Percentiles rank a stretch among this genome's conserved stretches.
These are phyloP conservation scores for Schizochytrium sp. DNA, from an alignment of 108 stramenopile species.

Conservation along the genomic window DNA sequence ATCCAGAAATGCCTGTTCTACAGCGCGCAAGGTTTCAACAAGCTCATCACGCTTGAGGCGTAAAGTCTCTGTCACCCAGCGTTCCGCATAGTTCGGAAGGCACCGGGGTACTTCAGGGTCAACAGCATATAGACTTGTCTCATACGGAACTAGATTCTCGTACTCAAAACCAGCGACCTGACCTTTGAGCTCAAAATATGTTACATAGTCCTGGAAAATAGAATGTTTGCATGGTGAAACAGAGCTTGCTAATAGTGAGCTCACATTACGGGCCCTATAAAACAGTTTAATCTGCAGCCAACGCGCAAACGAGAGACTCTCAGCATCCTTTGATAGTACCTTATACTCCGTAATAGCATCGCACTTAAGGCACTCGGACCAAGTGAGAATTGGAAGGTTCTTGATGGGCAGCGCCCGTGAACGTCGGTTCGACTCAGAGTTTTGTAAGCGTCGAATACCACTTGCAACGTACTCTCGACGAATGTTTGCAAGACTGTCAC, in stretches of 20 bases:
- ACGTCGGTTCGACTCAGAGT: slow-evolving; percentile 13
- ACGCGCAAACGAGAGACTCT: slow-evolving; percentile 25
- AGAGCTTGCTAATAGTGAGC: neutral
- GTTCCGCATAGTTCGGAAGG: neutral
- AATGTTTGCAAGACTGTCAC: slow-evolving; percentile 20
- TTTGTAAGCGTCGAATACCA: slow-evolving; percentile 21
- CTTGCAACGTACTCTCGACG: slow-evolving; percentile 55
- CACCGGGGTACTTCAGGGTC: neutral
- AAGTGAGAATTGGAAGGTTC: slow-evolving; percentile 8
- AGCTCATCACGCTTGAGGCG: neutral
- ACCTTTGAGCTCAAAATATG: slow-evolving; percentile 34
- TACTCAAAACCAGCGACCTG: slow-evolving; percentile 52
- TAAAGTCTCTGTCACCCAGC: slow-evolving; percentile 24
- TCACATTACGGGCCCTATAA: slow-evolving; percentile 17
- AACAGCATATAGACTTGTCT: neutral
- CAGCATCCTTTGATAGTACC: slow-evolving; percentile 42
- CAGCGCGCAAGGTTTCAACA: neutral
- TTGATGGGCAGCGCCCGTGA: slow-evolving; percentile 51
- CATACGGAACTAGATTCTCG: neutral
- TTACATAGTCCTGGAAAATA: slow-evolving; percentile 56
- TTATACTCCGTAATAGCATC: slow-evolving; percentile 29
- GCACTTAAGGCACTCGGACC: slow-evolving; percentile 47
- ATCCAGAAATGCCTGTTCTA: neutral
- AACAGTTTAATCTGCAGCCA: slow-evolving; percentile 15
- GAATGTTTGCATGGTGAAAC: slow-evolving; percentile 20